These are phyloP conservation scores for Kwoniella shivajii DNA, from an alignment of 1,284 basidiomycete genomes.

Conservation along the genomic window DNA sequence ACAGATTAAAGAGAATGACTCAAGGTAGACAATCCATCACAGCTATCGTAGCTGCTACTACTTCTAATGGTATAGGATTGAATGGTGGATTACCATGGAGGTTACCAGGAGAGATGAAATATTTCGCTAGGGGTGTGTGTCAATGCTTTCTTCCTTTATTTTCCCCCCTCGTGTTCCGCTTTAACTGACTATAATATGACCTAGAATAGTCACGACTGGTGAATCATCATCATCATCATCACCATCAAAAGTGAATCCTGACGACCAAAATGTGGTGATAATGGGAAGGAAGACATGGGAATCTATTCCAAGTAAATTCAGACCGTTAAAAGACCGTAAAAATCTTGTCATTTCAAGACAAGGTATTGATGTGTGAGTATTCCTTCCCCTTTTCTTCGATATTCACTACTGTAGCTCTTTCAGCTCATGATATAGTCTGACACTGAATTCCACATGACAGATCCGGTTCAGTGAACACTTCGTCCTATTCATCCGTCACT, in stretches of 20 bases:
- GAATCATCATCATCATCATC: slow-evolving; percentile 18
- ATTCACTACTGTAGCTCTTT: slow-evolving; percentile 3
- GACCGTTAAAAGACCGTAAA: slow-evolving; percentile 73
- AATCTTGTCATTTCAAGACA: slow-evolving; percentile 81
- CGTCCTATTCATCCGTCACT: slow-evolving; percentile 39
- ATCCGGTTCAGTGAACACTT: slow-evolving; percentile 21
- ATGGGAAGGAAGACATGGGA: slow-evolving; percentile 99
- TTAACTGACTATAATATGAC: background rate
- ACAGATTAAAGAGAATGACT: too few relatives aligned
- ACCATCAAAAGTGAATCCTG: too few relatives aligned
- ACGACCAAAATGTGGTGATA: slow-evolving; percentile 71
- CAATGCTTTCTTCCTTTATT: background rate
- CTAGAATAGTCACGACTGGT: slow-evolving; percentile 47
- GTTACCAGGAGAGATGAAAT: slow-evolving; percentile 86
- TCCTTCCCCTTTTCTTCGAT: too few relatives aligned
- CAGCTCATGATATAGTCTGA: too few relatives aligned
- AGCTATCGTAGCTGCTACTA: slow-evolving; percentile 90
- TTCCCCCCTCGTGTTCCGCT: background rate
- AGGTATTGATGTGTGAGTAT: slow-evolving; percentile 66
- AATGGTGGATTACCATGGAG: slow-evolving; percentile 80
- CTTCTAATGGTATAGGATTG: slow-evolving; percentile 83
- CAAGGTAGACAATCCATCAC: slow-evolving; percentile 64
- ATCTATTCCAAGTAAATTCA: slow-evolving; percentile 86
- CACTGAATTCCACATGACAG: slow-evolving; percentile 2
- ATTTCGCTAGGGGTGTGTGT: slow-evolving; percentile 71